Conservation (phyloP, 2,329 filamentous ascomycete species). For the Fusarium domesticum region DNA sequence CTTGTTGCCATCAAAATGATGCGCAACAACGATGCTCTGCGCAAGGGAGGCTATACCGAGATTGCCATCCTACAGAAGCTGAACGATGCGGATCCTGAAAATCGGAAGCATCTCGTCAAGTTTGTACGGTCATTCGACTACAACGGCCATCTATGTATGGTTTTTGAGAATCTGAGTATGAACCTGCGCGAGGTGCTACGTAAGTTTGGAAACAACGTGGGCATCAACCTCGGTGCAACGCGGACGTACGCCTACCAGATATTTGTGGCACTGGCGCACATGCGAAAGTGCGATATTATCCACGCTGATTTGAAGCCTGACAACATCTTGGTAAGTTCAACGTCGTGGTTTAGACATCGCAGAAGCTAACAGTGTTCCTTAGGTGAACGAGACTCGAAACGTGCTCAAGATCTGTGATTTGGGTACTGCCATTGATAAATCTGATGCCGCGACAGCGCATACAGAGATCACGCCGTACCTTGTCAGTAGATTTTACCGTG, state of each 20-base stretch:
- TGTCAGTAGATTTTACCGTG: constrained; percentile 94
- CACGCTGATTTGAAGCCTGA: constrained; percentile 97
- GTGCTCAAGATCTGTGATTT: constrained; percentile 93
- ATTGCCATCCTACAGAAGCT: constrained; percentile 90
- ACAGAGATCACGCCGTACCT: constrained; percentile 93
- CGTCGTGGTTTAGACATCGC: neutral
- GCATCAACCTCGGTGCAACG: constrained; percentile 85
- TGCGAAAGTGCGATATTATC: constrained; percentile 89
- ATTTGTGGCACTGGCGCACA: constrained; percentile 80
- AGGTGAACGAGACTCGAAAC: constrained; percentile 78
- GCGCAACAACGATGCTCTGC: constrained; percentile 89
- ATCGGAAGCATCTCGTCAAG: constrained; percentile 87
- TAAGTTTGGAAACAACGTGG: constrained; percentile 92
- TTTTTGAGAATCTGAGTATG: constrained; percentile 91
- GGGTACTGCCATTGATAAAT: constrained; percentile 89
- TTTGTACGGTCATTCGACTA: constrained; percentile 88
- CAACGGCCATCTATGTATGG: constrained; percentile 92
- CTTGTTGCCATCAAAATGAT: constrained; percentile 98
- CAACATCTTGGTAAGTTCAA: constrained; percentile 72
- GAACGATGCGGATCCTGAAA: constrained; percentile 78
- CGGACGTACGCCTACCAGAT: constrained; percentile 91
- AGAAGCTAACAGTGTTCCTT: constrained; percentile 9
- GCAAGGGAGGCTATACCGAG: constrained; percentile 89
- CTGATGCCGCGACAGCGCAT: constrained; percentile 66
- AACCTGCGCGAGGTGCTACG: constrained; percentile 92